phyloP scores from a whole-genome alignment of 2,329 filamentous ascomycete species.

The Blumeria graminis region DNA sequence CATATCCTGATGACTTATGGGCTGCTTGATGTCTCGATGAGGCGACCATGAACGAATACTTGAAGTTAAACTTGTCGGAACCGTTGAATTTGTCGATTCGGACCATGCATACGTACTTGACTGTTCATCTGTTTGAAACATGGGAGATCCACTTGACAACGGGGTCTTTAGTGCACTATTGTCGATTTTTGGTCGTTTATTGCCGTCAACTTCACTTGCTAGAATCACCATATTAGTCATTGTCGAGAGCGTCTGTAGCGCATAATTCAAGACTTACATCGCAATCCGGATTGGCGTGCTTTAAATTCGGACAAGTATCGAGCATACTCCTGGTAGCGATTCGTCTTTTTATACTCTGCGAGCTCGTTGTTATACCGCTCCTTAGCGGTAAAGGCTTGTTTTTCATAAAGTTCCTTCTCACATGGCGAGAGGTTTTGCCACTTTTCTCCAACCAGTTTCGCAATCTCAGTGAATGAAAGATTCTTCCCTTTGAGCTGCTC shows the following conservation, averaged over 20 bases:
- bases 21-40: too few species aligned
- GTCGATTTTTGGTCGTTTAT: constrained; percentile 15
- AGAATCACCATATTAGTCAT: not conserved
- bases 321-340: constrained; percentile 41
- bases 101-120: too few species aligned
- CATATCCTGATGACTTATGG: too few species aligned
- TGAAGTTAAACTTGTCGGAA: too few species aligned
- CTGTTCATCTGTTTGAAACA: too few species aligned
- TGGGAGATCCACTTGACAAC: too few species aligned
- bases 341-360: constrained; percentile 53
- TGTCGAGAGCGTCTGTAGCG: too few species aligned
- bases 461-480: constrained; percentile 61
- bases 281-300: constrained; percentile 33
- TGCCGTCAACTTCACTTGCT: constrained; percentile 10
- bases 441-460: constrained; percentile 57
- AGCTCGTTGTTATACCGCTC: constrained; percentile 54
- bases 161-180: too few species aligned
- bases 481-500: constrained; percentile 55
- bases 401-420: constrained; percentile 50
- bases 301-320: constrained; percentile 59
- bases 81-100: too few species aligned
- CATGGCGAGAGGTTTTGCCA: constrained; percentile 47
- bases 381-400: constrained; percentile 46
- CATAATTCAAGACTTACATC: too few species aligned
- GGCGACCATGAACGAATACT: too few species aligned